Evolutionary conservation across 1,284 basidiomycete genomes (phyloP), one percentile per base, ranked within the genome.

Genomic region (Trichosporon coremiiforme): DNA sequence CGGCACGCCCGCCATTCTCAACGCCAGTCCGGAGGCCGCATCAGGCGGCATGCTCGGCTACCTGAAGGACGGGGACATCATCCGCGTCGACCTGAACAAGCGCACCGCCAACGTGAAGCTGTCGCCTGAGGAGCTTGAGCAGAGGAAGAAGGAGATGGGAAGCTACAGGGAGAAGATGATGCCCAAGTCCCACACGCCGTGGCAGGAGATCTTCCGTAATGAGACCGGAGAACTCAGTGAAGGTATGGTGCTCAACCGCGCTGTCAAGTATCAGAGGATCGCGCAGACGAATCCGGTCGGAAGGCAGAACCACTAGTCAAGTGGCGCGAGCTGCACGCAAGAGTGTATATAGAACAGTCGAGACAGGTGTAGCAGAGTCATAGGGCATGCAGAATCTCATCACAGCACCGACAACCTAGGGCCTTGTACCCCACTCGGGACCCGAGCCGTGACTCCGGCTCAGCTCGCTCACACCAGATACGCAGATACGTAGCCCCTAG

Each of bases 191-290:
- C 82, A 84, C 69, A 84, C 82, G 17, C 82, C 82, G 2, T 84
- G 82, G 82, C 82, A 84, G 75, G 78, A 83, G 69, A 76, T 84
- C 31, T 84, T 80, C 71, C 77, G 82, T 65, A 69, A 77, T 6
- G 71, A 75, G 29, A 80, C 80, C 33, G 75, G 75, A 9, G 78
- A 84, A 70, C 73, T 84, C 17, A 77, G 75, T 47, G 82, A 82
- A 69, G 82, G 82, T 12, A 83, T 83, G 81, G 82, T 83, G 7
- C 67, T 84, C 35, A 79, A 82, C 64, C 70, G 73, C 3, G 81
- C 81, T 7, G 76, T 79, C 67, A 80, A 83, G 74, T 84, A 77
- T 67, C 82, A 84, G 75, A 70, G 75, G 41, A 72, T 84, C n/a
- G 82, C 82, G 2, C 78, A 80, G 77, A 80, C 75, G 6, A 73